Evolutionary conservation across 1,284 basidiomycete species (phyloP), one percentile per base, ranked within the genome.

Genomic region (Chalciporus sp.): DNA sequence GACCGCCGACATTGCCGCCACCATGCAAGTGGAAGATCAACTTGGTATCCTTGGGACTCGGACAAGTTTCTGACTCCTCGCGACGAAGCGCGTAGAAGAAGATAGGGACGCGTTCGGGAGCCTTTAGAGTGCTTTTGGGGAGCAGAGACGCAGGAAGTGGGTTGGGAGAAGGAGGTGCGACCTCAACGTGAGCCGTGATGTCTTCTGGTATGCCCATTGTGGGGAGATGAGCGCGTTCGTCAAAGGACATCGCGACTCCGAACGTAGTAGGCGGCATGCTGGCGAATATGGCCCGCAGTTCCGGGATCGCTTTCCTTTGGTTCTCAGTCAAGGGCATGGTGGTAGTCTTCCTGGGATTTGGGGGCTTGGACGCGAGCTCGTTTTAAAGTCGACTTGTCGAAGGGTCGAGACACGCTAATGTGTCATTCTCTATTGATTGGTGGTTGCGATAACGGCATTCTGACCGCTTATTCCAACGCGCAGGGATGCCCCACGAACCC

Each of bases 11-110:
- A 26, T 66, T 56, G 0, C 48, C 65, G 7, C 65, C 68, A 9
- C 68, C 66, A 8, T 70, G 65, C 10, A 67, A 47, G 47, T 57
- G 57, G 47, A 66, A 63, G 45, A 70, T 47, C 47, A 69, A 55
- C 19, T 28, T 54, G 19, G 55, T 51, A 11, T 59, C 14, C 7
- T 49, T 12, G 29, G 29, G 11, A 4, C 29, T 31, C 29, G 29
- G 29, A 10, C 4, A 10, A 1, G 29, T 31, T 12, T 31, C 29
- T 31, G 29, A 31, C 8, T 33, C 16, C 19, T 49, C 12, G 39
- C 16, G 12, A 7, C 47, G 12, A 42, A 29, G 42, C 17, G 29
- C 23, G 33, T 44, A 53, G 20, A 63, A 61, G 14, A 51, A 65
- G 44, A 67, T 1, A 3, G 68, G 65, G 29, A 67, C 55, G 11